Percentiles rank a stretch among this genome's conserved stretches.
Evolutionary conservation across 192 early-diverging fungal genomes (phyloP).

Genomic region (Podochytrium sp.): DNA sequence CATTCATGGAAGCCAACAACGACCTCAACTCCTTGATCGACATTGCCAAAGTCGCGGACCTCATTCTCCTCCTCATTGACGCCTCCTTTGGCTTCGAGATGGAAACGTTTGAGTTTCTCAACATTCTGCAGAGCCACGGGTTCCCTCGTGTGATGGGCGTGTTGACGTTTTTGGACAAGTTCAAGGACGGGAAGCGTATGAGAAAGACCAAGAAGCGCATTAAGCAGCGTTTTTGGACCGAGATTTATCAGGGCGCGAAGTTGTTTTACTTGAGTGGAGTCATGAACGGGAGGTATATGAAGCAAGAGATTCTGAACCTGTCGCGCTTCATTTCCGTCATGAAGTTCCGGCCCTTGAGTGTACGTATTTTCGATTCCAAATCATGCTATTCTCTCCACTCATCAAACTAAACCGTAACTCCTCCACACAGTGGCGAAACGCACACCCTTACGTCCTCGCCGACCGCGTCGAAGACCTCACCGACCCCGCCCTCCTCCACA

Average conservation of each 20-base stretch:
- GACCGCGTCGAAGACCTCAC: conserved; percentile 98
- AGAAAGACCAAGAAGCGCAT: conserved; percentile 88
- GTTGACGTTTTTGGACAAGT: conserved; percentile 93
- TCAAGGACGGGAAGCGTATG: conserved; percentile 91
- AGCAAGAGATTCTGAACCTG: conserved; percentile 92
- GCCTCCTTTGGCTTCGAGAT: conserved; percentile 99
- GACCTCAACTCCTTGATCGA: conserved; percentile 98
- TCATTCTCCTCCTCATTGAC: conserved; percentile 93
- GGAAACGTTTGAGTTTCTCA: conserved; percentile 99
- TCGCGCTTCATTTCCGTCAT: conserved; percentile 98
- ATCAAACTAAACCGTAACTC: background rate
- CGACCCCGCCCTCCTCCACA: conserved; percentile 81
- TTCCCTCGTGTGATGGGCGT: conserved; percentile 99
- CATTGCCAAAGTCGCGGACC: conserved; percentile 93
- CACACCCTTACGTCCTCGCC: conserved; percentile 96
- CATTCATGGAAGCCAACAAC: conserved; percentile 96
- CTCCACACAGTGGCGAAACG: conserved; percentile 80
- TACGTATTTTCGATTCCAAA: background rate
- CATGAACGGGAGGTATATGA: conserved; percentile 91
- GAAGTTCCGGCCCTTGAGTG: conserved; percentile 92
- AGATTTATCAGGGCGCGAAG: conserved; percentile 99
- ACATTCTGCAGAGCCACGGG: conserved; percentile 95
- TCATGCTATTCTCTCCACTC: background rate
- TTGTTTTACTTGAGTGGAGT: conserved; percentile 97
- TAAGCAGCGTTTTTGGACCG: conserved; percentile 99